Base-by-base conservation (phyloP, 768 basidiomycete genomes). In the Agrocybe pediades region DNA sequence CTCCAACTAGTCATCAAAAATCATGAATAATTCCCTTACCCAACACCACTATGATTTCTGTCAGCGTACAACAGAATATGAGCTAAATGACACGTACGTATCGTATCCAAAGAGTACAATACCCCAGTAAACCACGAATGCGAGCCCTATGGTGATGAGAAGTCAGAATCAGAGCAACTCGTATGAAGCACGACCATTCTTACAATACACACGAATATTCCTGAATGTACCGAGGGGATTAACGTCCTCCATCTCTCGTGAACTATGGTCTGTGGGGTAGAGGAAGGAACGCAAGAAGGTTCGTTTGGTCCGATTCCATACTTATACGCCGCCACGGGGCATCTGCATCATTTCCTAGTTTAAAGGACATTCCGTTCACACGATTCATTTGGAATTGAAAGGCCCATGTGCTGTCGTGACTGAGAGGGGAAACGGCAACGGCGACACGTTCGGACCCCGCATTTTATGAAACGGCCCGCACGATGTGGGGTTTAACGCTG, bases 71-170 rank as follows among this genome's bases (percentile, higher is more conserved):
- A 19, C 36, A 16, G 5, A 2, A 44, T 17, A 6, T 26, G n/a
- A 9, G 25, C 59, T 33, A 53, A 45, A n/a, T 40, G 36, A 36
- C n/a, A 76, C 81, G 53, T 62, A 86, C 82, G 85, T 84, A 65
- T 89, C 88, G 61, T 90, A 92, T 61, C 90, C 90, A 63, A 92
- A 92, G 16, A 91, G 74, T n/a, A 91, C 71, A 55, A 89, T 89
- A 0, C 89, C 89, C 85, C 85, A 88, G 68, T 90, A 90, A 0
- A 77, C 84, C 54, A 87, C 71, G 63, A 90, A 86, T 1, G 87
- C 88, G 60, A 90, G 69, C 80, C 85, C 88, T 90, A 57, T n/a
- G n/a, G 6, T 45, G 36, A 7, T 46, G 9, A 45, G 26, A 17
- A 11, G 4, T 13, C 19, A 36, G 11, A 42, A 21, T 6, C 21